Evolutionary conservation across 2,329 filamentous ascomycete genomes (phyloP).

Genomic region (Tolypocladium endophyticum): DNA sequence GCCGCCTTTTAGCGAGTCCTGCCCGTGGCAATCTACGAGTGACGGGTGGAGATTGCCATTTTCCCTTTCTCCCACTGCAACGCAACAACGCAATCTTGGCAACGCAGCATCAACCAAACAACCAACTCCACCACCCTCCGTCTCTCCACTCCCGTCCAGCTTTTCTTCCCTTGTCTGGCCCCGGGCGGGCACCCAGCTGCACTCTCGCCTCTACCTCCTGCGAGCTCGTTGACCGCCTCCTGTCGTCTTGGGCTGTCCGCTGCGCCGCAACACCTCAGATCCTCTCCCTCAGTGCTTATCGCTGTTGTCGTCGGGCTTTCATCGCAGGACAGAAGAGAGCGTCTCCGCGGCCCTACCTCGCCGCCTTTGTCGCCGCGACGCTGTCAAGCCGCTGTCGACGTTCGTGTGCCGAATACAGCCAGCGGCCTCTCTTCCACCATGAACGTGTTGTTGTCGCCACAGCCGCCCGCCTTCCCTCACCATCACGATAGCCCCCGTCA

Average conservation of each 20-base stretch:
- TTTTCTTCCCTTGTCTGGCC: neutral
- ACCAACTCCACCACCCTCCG: neutral
- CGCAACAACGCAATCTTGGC: neutral
- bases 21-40: neutral
- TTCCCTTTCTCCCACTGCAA: neutral
- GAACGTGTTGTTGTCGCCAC: constrained; percentile 52
- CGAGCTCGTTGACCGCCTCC: constrained; percentile 7
- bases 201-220: neutral
- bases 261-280: neutral
- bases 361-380: neutral
- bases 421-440: constrained; percentile 27
- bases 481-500: constrained; percentile 45
- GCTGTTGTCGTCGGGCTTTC: neutral
- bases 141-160: neutral
- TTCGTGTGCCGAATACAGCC: neutral
- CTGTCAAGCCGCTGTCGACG: neutral
- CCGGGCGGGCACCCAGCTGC: constrained; percentile 4
- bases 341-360: neutral
- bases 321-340: neutral
- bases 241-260: constrained; percentile 2
- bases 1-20: neutral
- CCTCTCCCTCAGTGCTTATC: neutral
- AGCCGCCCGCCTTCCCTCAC: constrained; percentile 48
- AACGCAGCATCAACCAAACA: neutral
- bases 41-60: neutral